Percentiles rank a stretch among this genome's conserved stretches.
phyloP scores from a whole-genome alignment of 768 basidiomycete species.

The Xanthoconium purpureum region DNA sequence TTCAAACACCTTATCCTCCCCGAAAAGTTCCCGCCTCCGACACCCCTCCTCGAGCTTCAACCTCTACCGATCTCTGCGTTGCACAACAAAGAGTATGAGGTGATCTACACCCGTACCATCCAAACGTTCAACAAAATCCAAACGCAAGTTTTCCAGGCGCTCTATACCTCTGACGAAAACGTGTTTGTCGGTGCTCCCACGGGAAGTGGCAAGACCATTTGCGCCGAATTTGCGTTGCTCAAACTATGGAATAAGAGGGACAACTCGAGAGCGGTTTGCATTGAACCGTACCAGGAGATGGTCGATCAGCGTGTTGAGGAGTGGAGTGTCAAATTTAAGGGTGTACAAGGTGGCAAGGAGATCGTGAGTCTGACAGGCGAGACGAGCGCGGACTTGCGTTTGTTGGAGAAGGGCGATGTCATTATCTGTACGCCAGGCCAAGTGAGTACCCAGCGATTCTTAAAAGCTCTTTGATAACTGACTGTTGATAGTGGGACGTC shows the following conservation, averaged over 20 bases:
- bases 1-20: slow-evolving; percentile 98
- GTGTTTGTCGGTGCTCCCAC: slow-evolving; percentile 96
- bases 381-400: slow-evolving; percentile 83
- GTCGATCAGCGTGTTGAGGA: slow-evolving; percentile 87
- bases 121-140: slow-evolving; percentile 97
- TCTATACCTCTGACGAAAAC: slow-evolving; percentile 95
- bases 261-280: slow-evolving; percentile 82
- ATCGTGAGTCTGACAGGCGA: slow-evolving; percentile 94
- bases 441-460: slow-evolving; percentile 40
- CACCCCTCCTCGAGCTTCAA: slow-evolving; percentile 90
- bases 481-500: slow-evolving; percentile 77
- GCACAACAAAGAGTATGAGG: slow-evolving; percentile 91
- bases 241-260: slow-evolving; percentile 92
- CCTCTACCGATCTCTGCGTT: slow-evolving; percentile 85
- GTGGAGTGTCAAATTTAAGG: slow-evolving; percentile 82
- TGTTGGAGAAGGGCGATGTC: slow-evolving; percentile 88
- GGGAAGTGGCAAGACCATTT: slow-evolving; percentile 95
- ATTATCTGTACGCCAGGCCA: slow-evolving; percentile 92
- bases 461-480: not conserved
- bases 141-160: slow-evolving; percentile 97
- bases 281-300: slow-evolving; percentile 98
- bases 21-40: slow-evolving; percentile 92
- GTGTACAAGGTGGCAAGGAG: slow-evolving; percentile 88
- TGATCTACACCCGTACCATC: slow-evolving; percentile 76
- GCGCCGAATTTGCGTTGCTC: slow-evolving; percentile 93